Base-by-base conservation (phyloP, 441 rosid genomes). In the Pelargonium hybrid region DNA sequence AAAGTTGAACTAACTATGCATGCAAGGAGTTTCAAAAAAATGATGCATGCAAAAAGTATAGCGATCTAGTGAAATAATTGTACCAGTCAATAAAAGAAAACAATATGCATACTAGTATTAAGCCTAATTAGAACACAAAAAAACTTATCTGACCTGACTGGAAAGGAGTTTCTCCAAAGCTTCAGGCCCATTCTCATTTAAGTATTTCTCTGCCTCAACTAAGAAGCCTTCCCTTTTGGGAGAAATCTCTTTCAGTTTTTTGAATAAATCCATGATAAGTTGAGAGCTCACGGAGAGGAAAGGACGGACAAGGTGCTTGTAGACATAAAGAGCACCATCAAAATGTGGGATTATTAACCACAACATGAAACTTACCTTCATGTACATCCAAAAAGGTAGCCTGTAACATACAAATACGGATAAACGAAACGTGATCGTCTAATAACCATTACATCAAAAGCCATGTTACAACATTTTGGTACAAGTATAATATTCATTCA, bases 321-420 rank as follows among this genome's bases (percentile, higher is more conserved):
- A 85, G 43, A 77, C 75, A 69, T 76, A 79, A 6, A 83, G 43
- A 5, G 88, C 78, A 47, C 85, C 87, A 15, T 76, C 69, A 29
- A 85, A 85, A 67, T 69, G 26, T 5, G 85, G 84, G 31, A 74
- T 72, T 59, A 76, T 76, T 76, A 79, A 70, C 79, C 75, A 80
- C 62, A 73, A 65, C 41, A 79, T 71, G 45, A 83, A 48, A 1
- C 70, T 10, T 17, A 85, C 73, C 83, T 82, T 85, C 13, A 77
- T 66, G 50, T 79, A 79, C 17, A 73, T 73, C 89, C 87, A 85
- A 21, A 71, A 29, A 14, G 87, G 78, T 50, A 83, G 29, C 82
- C 85, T 85, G 70, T 5, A 34, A 72, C 11, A 37, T 6, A n/a
- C n/a, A n/a, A n/a, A n/a, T n/a, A n/a, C n/a, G n/a, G n/a, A n/a